Base-by-base conservation (phyloP, 768 basidiomycete genomes). In the Phylloporus scabripes region DNA sequence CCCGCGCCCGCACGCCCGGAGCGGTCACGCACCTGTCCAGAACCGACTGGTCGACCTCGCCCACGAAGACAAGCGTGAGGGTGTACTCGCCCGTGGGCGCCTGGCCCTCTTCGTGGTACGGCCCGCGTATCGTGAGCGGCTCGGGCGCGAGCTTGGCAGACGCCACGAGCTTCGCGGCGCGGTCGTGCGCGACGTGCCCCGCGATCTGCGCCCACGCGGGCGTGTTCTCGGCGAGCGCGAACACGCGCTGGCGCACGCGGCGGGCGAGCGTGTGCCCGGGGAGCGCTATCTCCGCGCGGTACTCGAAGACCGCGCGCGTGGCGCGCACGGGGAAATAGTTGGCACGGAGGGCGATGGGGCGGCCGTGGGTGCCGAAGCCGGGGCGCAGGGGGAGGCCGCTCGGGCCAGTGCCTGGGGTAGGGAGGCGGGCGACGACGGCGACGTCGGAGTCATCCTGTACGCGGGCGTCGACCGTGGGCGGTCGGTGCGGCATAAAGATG, bases 381-480 rank as follows among this genome's bases (percentile, higher is more conserved):
- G 76, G 77, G 12, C 78, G 70, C 24, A 69, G 56, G 12, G 78
- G 78, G 31, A 77, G 68, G 31, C 62, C 59, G 10, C 32, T 12
- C 7, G 48, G 18, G 18, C 29, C 36, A 1, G 36, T 9, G 41
- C n/a, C 39, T 7, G 3, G 6, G 2, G 5, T 7, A 5, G n/a
- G 53, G 34, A 76, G 59, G 1, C 50, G 49, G 8, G 58, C 55
- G 8, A 79, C 62, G 29, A 71, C 62, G 20, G 62, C 59, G 51
- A 68, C 65, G 58, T 76, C 71, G 1, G 71, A 71, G 36, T 49
- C 59, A 54, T 73, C 70, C 57, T 56, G 18, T 70, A 63, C 50
- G 70, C 87, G 87, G 45, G 74, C 68, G 51, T 80, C 74, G 40
- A 89, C 60, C n/a, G 74, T 70, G 68, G 65, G 24, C 45, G 46